Evolutionary conservation across 1,284 basidiomycete species (phyloP).

Genomic region (Irpex sp.): DNA sequence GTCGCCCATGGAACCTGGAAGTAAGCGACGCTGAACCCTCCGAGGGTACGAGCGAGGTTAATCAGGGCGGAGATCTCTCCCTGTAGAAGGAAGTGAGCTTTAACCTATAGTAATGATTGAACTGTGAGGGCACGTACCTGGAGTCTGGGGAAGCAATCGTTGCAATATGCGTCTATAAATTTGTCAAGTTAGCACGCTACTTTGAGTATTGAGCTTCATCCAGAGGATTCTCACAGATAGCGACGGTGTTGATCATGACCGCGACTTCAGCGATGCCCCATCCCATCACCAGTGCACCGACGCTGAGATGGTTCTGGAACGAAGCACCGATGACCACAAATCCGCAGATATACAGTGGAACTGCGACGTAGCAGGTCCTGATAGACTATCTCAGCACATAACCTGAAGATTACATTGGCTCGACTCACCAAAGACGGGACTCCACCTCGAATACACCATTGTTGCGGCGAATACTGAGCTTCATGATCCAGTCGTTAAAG

Average conservation of each 20-base stretch:
- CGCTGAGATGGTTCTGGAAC: slow-evolving; percentile 52
- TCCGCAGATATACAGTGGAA: slow-evolving; percentile 61
- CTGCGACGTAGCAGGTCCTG: slow-evolving; percentile 63
- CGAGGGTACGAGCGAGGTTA: slow-evolving; percentile 55
- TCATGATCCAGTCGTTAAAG: slow-evolving; percentile 66
- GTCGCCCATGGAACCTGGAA: slow-evolving; percentile 61
- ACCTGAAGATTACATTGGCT: background rate
- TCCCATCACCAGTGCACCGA: slow-evolving; percentile 57
- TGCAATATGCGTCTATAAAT: slow-evolving; percentile 45
- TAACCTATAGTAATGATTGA: background rate
- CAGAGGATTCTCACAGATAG: slow-evolving; percentile 43
- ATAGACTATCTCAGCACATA: background rate
- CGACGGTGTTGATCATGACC: slow-evolving; percentile 65
- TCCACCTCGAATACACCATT: slow-evolving; percentile 72
- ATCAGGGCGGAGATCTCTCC: slow-evolving; percentile 46
- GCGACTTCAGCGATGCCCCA: slow-evolving; percentile 64
- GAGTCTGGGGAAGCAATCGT: slow-evolving; percentile 46
- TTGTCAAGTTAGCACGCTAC: slow-evolving; percentile 1
- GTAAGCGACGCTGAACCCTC: slow-evolving; percentile 61
- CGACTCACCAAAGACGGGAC: slow-evolving; percentile 57
- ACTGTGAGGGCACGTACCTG: slow-evolving; percentile 30
- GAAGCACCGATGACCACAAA: slow-evolving; percentile 59
- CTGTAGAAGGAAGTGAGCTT: background rate
- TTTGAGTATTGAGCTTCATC: background rate
- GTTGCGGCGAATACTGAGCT: slow-evolving; percentile 51